Percentiles rank a stretch among this genome's conserved stretches.
Evolutionary conservation across 2,329 filamentous ascomycete species (phyloP).

Genomic region (Lachnellula suecica): DNA sequence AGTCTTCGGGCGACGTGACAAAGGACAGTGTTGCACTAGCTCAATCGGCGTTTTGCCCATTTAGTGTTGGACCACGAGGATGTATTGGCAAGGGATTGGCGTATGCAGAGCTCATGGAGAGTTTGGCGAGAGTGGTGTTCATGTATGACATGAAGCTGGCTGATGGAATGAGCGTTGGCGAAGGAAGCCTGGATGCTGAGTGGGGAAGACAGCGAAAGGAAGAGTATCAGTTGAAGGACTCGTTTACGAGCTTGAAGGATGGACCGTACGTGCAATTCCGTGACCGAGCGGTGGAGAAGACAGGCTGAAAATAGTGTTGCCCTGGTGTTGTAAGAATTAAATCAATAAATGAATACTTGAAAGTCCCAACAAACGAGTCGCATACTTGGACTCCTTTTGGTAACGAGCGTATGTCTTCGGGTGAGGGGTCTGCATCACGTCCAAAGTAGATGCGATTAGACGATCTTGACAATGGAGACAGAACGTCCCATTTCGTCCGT

Average conservation of each 20-base stretch:
- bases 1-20: neutral
- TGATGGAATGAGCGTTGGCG: conserved; percentile 44
- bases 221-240: conserved; percentile 72
- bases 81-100: conserved; percentile 29
- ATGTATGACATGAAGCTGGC: conserved; percentile 25
- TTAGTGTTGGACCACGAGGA: conserved; percentile 26
- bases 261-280: conserved; percentile 68
- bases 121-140: conserved; percentile 21
- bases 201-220: conserved; percentile 52
- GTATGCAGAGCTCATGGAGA: conserved; percentile 23
- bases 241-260: conserved; percentile 72
- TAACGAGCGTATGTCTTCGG: too few species aligned
- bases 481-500: too few species aligned
- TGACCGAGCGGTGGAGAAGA: conserved; percentile 27
- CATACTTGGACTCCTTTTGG: too few species aligned
- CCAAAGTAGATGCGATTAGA: too few species aligned
- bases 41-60: conserved; percentile 24
- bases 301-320: too few species aligned
- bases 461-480: too few species aligned
- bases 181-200: conserved; percentile 48
- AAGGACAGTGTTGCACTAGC: conserved; percentile 5
- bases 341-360: too few species aligned
- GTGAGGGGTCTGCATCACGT: too few species aligned
- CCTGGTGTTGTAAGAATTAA: too few species aligned
- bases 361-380: too few species aligned